Evolutionary conservation across 805 yeast species (phyloP), one percentile per base, ranked within the genome.

Genomic region (Ogataea henricii): DNA sequence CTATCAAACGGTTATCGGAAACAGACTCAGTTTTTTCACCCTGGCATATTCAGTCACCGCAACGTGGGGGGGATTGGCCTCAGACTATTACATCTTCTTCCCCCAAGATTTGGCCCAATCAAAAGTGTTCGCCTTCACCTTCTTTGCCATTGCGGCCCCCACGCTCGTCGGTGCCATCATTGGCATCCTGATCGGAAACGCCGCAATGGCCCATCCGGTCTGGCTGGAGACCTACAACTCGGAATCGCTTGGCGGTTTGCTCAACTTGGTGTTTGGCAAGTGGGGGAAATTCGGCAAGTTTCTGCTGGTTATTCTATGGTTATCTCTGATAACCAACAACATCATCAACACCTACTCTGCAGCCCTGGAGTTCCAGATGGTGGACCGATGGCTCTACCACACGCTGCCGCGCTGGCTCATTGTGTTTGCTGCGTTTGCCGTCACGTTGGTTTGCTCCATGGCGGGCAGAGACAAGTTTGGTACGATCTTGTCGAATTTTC

Each of bases 41-140:
- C 72, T 88, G 46, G 74, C 83, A 37, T 87, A 87, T 59, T 82
- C 96, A 23, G 82, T 85, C 40, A 88, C 96, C 3, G 79, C 89
- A 3, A 87, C 96, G 1, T 89, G 96, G 96, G 91, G 95, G 37
- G 84, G 91, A 2, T 78, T 87, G 51, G 88, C 96, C 0, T 76
- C 91, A 0, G 97, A 89, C 66, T 89, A 89, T 65, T 87, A 87
- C 64, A 79, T 89, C 41, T 72, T 88, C 43, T 82, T 89, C 57
- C 96, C 96, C 1, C 92, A 86, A 58, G 71, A 74, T 34, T 79
- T 88, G 0, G 75, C 86, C 2, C 79, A 79, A 46, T 51, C 64
- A 45, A 76, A 74, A 48, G 71, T 85, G 1, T 86, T 82, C 58
- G 18, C 67, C 16, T 68, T 84, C 53, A 88, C 96, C 0, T 82